Base-by-base conservation (phyloP, 108 stramenopile species). In the Nannochloropsis gaditana region DNA sequence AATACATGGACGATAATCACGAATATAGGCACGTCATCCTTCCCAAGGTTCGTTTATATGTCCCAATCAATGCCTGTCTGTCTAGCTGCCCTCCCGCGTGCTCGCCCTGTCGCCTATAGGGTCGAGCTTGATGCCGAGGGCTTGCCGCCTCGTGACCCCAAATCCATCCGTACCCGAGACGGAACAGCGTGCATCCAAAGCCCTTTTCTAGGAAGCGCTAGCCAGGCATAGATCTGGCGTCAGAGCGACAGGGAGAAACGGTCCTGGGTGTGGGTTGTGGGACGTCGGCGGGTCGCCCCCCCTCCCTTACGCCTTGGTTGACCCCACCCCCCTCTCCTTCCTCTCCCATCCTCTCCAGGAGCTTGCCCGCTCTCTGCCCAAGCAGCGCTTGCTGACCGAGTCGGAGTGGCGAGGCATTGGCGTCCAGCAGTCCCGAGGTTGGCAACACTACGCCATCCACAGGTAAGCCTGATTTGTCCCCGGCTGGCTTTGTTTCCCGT, bases 401-500 rank as follows among this genome's bases (percentile, higher is more conserved):
- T 92, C 92, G 43, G 98, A 99, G 89, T 99, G 98, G 98, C 92
- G 98, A 80, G 93, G 93, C 43, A 93, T 97, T 80, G 97, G 97
- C 9, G 95, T 99, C 15, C 98, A 99, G 93, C 97, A 98, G 92
- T 93, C 92, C 89, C 94, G 98, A 44, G 98, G 98, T 45, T 99
- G 98, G 98, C 92, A 95, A 87, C 98, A 99, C 86, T 99, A 97
- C 91, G 97, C 97, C 43, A 95, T 97, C 87, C 98, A 99, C 89
- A 93, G 94, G 87, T 91, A 10, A 59, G 85, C 19, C 9, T 31
- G 11, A 73, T 80, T 9, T 9, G 44, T 19, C 10, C 11, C 15
- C 1, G 31, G 43, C 15, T 45, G 17, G 19, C 10, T 45, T 85
- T 31, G 31, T 31, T 31, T 31, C 31, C 31, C 31, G 31, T 1